Base-by-base conservation (phyloP, 345 rosid species). In the Hypericum perforatum region DNA sequence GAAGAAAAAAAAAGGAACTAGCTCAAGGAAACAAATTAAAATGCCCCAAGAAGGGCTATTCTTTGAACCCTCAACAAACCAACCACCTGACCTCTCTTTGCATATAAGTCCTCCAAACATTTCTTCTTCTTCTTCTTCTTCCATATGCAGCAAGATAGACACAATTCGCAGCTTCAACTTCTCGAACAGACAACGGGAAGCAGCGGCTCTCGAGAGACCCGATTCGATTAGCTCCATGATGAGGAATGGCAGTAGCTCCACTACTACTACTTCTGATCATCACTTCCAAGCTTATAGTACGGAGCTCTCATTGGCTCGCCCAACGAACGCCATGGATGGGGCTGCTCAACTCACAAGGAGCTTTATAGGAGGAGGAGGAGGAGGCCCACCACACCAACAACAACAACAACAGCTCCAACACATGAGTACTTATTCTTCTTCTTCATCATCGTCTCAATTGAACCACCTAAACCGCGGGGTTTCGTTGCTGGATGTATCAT, bases 31-130 rank as follows among this genome's bases (percentile, higher is more conserved):
- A 22, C 2, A 22, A 22, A 22, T 1, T 1, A 62, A 51, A 39
- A 78, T 76, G 70, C 78, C 86, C 63, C 66, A 76, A 43, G 78
- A 83, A 58, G 77, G 82, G 63, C 61, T 70, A 61, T 76, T 76
- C 63, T 48, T 76, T 48, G 84, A 80, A 69, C 67, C 75, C 32
- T 66, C 76, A 46, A 51, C 82, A 57, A 70, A 61, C 61, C 66
- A 70, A 62, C 56, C 57, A 57, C 92, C 92, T 63, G 88, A 84
- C 78, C 87, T 84, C 13, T 84, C 92, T 54, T 71, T 84, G 44
- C 78, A 84, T 61, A 84, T 84, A 43, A 76, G 88, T 63, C 87
- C 76, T 48, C 92, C 92, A 0, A 69, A 73, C 57, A 62, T 47
- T 50, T 52, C 61, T 7, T 54, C 8, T 22, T 22, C 32, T 22